Conservation (phyloP, 176 grass and related monocot genomes). For the Thalia dealbata region DNA sequence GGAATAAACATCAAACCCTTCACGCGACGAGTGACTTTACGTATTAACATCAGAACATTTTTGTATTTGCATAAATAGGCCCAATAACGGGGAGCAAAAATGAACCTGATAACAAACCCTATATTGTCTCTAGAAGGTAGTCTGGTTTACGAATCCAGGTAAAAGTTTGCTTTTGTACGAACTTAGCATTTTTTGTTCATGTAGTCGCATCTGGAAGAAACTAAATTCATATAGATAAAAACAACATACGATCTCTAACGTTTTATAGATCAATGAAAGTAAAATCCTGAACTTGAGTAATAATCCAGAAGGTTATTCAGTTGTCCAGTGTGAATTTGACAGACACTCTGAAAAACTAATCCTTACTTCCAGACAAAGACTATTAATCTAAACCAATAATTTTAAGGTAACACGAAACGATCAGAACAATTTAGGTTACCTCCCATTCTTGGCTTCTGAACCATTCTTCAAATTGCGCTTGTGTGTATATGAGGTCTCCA, state of each 20-base stretch:
- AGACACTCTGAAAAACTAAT: no score
- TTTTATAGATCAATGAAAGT: no score
- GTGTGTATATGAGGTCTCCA: constrained; percentile 48
- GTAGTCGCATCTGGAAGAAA: not conserved
- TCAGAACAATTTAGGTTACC: constrained; percentile 25
- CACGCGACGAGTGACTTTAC: not conserved
- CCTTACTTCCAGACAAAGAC: no score
- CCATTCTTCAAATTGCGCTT: constrained; percentile 45
- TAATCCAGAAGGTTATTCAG: no score
- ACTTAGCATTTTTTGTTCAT: not conserved
- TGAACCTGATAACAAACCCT: not conserved
- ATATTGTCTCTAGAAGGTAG: not conserved
- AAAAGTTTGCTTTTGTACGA: not conserved
- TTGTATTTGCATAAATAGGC: not conserved
- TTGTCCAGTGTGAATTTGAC: no score
- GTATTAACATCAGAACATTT: no score
- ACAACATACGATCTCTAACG: not conserved
- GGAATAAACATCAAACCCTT: not conserved
- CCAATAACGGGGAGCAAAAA: not conserved
- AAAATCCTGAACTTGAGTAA: no score
- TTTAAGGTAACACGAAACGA: not conserved
- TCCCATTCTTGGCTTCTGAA: constrained; percentile 64
- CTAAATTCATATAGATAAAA: not conserved
- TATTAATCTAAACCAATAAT: no score
- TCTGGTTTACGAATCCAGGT: not conserved